phyloP scores from a whole-genome alignment of 2,329 filamentous ascomycete species.

The Venturia aucupariae region DNA sequence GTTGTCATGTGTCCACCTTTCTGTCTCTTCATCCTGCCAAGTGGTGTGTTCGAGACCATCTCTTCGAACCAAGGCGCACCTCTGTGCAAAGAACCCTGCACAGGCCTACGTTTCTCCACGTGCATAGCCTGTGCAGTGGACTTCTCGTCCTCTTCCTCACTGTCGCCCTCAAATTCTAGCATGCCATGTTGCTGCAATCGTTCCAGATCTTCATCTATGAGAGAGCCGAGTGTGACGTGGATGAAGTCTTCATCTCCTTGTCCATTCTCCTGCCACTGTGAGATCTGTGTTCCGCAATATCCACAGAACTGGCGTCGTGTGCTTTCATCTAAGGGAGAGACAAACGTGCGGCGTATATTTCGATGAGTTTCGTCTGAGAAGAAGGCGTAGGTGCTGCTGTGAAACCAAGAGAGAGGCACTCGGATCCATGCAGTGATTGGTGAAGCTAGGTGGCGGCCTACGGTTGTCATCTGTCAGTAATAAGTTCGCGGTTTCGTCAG shows the following conservation, averaged over 20 bases:
- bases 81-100: slow-evolving; percentile 13
- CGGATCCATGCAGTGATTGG: slow-evolving; percentile 74
- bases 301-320: slow-evolving; percentile 77
- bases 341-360: slow-evolving; percentile 37
- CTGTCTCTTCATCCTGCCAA: slow-evolving; percentile 59
- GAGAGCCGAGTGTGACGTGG: slow-evolving; percentile 69
- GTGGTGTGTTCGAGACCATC: slow-evolving; percentile 64
- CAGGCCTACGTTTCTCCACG: slow-evolving; percentile 17
- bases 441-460: slow-evolving; percentile 56
- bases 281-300: slow-evolving; percentile 79
- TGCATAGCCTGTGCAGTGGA: slow-evolving; percentile 20
- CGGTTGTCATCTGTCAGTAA: slow-evolving; percentile 10
- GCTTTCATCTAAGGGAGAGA: slow-evolving; percentile 29
- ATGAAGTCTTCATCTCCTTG: slow-evolving; percentile 50
- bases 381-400: slow-evolving; percentile 63
- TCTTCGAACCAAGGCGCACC: slow-evolving; percentile 80
- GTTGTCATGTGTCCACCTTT: slow-evolving; percentile 43
- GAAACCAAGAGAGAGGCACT: slow-evolving; percentile 73
- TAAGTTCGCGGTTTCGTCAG: slow-evolving; percentile 1
- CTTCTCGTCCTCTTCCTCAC: slow-evolving; percentile 24
- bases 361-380: slow-evolving; percentile 61
- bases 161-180: slow-evolving; percentile 35
- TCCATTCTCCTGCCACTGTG: slow-evolving; percentile 66
- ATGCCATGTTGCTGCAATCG: slow-evolving; percentile 66
- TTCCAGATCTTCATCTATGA: slow-evolving; percentile 60